Evolutionary conservation across 78 protist genomes (phyloP), one percentile per base, ranked within the genome.

Genomic region (Polysphondylium violaceum): DNA sequence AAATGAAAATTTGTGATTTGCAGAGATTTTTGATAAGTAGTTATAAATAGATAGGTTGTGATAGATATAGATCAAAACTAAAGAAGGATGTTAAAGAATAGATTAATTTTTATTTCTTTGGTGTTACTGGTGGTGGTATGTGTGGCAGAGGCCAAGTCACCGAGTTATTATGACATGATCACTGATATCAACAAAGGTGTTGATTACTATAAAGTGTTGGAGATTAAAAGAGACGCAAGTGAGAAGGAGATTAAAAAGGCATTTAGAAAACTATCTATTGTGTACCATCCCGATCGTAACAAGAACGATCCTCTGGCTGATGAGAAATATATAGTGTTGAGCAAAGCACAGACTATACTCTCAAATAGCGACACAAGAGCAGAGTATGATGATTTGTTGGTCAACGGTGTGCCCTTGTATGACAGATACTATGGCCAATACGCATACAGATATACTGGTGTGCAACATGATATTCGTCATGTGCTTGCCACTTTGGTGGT

Each of bases 251-350:
- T 76, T 6, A 76, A 61, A 63, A 38, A 25, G 9, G 25, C 74
- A 27, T 76, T 76, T 76, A 63, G 87, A 63, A 59, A 61, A 44
- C 11, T 76, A 76, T 76, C 87, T 21, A 33, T 59, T 33, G 55
- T 63, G 17, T 61, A 61, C 29, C 87, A 76, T 61, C 87, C 87
- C 1, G 87, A 76, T 63, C 59, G 55, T 21, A 76, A 76, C 3
- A 25, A 8, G 1, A 67, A 76, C 31, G 56, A 67, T 33, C 36
- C 44, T 11, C 6, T n/a, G 7, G n/a, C 87, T 16, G 74, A 76
- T 76, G 11, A 3, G 2, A 35, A 35, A 14, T 76, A 76, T 63
- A 27, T 76, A 29, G 17, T 12, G 8, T 11, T 76, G 14, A 76
- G 38, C 31, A 41, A 76, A n/a, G 87, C 61, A 4, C 55, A 76